Conservation (phyloP, 2,329 filamentous ascomycete species). For the Pseudofabraea citricarpa region DNA sequence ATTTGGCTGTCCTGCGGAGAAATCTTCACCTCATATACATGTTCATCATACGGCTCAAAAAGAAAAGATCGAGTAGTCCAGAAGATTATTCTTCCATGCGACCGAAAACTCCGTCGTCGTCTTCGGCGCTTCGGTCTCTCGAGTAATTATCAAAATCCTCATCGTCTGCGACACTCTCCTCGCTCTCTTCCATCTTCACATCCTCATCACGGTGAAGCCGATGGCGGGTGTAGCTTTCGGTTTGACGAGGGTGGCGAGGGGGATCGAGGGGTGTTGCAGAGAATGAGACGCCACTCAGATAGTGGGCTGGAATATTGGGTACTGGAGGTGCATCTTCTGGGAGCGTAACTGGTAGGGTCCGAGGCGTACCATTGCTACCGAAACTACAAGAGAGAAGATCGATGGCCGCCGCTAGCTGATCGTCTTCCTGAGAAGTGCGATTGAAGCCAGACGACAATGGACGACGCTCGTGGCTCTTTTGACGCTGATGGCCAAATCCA, state of each 20-base stretch:
- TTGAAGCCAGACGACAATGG: constrained; percentile 77
- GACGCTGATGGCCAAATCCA: constrained; percentile 47
- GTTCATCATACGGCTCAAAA: constrained; percentile 19
- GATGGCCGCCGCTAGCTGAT: constrained; percentile 81
- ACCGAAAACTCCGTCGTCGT: constrained; percentile 94
- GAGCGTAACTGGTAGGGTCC: constrained; percentile 61
- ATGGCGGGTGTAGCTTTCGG: constrained; percentile 59
- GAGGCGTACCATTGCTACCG: constrained; percentile 47
- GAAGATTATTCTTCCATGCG: constrained; percentile 79
- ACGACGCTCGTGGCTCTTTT: constrained; percentile 70
- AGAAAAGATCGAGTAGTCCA: constrained; percentile 12
- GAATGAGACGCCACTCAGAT: constrained; percentile 57
- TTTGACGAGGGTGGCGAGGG: constrained; percentile 54
- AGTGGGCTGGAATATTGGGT: constrained; percentile 78
- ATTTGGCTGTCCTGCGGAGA: constrained; percentile 52
- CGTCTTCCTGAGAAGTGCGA: constrained; percentile 74
- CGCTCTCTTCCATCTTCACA: constrained; percentile 63
- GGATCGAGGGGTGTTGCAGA: constrained; percentile 53
- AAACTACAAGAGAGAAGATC: constrained; percentile 90
- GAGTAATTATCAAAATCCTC: constrained; percentile 56
- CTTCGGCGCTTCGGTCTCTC: constrained; percentile 71
- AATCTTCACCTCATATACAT: constrained; percentile 46
- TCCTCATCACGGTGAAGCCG: constrained; percentile 53
- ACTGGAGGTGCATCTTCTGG: constrained; percentile 78
- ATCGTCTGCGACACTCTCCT: constrained; percentile 59